Percentiles rank a stretch among this genome's conserved stretches.
phyloP scores from a whole-genome alignment of 805 yeast species.

The Metschnikowia aberdeeniae region DNA sequence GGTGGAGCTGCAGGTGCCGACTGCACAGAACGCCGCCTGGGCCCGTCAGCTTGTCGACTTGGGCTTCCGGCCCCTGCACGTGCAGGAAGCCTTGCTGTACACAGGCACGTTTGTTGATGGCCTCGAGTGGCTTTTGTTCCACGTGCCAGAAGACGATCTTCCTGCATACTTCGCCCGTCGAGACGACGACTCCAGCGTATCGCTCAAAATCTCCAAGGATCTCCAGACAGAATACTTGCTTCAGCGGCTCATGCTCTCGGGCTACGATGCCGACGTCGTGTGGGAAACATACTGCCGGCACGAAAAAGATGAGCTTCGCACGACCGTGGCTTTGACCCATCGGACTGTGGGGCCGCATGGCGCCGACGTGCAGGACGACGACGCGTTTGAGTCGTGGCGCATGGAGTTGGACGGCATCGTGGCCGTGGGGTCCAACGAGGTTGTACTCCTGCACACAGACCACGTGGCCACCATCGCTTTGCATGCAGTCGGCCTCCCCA shows the following conservation, averaged over 20 bases:
- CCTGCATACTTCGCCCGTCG: conserved; percentile 62
- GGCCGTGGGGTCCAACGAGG: conserved; percentile 52
- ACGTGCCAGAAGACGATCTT: conserved; percentile 91
- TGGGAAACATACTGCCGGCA: conserved; percentile 41
- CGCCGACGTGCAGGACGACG: conserved; percentile 19
- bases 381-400: conserved; percentile 52
- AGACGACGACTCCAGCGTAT: conserved; percentile 53
- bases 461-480: conserved; percentile 11
- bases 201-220: conserved; percentile 53
- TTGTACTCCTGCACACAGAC: conserved; percentile 25
- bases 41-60: conserved; percentile 8
- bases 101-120: conserved; percentile 47
- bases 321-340: conserved; percentile 50
- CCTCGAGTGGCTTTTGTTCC: conserved; percentile 76
- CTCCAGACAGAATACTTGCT: conserved; percentile 54
- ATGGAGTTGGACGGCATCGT: conserved; percentile 70
- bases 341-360: conserved; percentile 12
- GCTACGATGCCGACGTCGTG: conserved; percentile 65
- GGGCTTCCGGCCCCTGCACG: conserved; percentile 70
- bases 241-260: conserved; percentile 58
- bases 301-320: conserved; percentile 43
- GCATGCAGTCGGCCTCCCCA: conserved; percentile 8
- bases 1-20: conserved; percentile 26
- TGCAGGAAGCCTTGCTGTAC: conserved; percentile 66
- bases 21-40: conserved; percentile 11